Base-by-base conservation (phyloP, 1,139 yeast species). In the Debaryomycetaceae sp. region DNA sequence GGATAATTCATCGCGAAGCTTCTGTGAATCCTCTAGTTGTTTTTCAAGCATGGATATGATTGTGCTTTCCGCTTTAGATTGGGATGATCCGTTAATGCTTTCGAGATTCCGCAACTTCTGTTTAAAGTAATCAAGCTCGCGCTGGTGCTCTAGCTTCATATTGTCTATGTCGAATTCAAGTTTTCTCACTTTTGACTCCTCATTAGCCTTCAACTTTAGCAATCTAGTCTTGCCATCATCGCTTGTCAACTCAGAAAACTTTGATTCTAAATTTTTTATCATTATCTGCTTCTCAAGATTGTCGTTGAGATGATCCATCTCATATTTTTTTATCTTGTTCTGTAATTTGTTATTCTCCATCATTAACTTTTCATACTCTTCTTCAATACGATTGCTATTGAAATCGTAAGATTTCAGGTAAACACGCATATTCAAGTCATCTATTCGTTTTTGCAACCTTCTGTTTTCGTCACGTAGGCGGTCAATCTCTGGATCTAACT, bases 131-230 rank as follows among this genome's bases (percentile, higher is more conserved):
- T 58, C 54, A 5, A 63, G 41, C 40, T 72, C 72, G 20, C 62
- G 56, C 35, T 70, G 69, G 40, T 58, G 56, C 23, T 65, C 67
- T 22, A 63, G 63, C 40, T 62, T 63, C 38, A 68, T 34, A 17
- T 63, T 60, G 24, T 69, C 73, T 27, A 65, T 54, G 36, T 75
- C 79, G 23, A 63, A 53, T 46, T 69, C 65, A 33, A 71, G 50
- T 24, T 67, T 52, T 42, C 67, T 66, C 24, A 73, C 54, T 43
- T 62, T 62, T n/a, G 63, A 58, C 39, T 72, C 76, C 46, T 63
- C 64, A 5, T 58, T 57, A 2, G 67, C 54, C 42, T 65, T 69
- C 4, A 63, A 49, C 47, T 55, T 67, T 41, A 68, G 41, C 13
- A 69, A 49, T 27, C 64, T 69, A 13, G 63, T 52, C 48, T 64